Conservation (phyloP, 257 asterid genomes). For the Cinchona pubescens region DNA sequence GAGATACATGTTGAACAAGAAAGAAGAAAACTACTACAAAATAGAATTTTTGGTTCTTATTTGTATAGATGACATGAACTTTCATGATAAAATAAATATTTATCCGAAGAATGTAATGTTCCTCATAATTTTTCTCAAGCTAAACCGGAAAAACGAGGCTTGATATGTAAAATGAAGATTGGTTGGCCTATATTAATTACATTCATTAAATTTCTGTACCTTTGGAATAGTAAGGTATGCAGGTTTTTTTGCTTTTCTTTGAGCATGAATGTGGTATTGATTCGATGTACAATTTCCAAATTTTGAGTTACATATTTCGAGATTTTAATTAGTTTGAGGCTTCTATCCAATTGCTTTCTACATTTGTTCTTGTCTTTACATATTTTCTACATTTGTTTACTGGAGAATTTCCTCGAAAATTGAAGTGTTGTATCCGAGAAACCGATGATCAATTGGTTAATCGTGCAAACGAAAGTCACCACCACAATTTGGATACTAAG, state of each 20-base stretch:
- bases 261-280: too few relatives aligned
- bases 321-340: too few relatives aligned
- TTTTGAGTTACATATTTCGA: not conserved
- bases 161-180: not conserved
- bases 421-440: not conserved
- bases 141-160: not conserved
- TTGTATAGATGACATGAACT: not conserved
- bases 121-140: not conserved
- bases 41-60: not conserved
- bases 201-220: not conserved
- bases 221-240: not conserved
- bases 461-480: not conserved
- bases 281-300: too few relatives aligned
- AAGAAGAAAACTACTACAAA: not conserved
- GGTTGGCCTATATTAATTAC: not conserved
- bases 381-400: too few relatives aligned
- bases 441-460: not conserved
- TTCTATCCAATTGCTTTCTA: too few relatives aligned
- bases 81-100: not conserved
- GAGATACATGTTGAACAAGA: not conserved
- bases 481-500: not conserved
- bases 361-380: too few relatives aligned
- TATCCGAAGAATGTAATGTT: not conserved
- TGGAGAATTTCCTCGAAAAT: not conserved
- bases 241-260: too few relatives aligned